These are phyloP conservation scores for Irpex sp. DNA, from an alignment of 1,284 basidiomycete species.

Conservation along the genomic window DNA sequence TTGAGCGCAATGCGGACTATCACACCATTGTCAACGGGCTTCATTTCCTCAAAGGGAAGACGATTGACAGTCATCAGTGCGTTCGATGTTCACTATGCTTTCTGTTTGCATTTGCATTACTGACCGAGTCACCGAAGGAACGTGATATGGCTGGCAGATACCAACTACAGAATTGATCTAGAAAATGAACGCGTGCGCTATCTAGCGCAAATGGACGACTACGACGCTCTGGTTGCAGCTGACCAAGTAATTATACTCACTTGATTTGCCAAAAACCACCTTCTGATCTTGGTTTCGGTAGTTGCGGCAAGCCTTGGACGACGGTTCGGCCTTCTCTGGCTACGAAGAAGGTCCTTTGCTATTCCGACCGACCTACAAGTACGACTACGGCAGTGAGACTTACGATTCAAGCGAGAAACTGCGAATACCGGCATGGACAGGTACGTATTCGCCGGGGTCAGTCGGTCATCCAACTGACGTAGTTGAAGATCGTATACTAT, in stretches of 20 bases:
- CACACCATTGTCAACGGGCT: constrained; percentile 81
- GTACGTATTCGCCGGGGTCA: constrained; percentile 36
- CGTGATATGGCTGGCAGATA: constrained; percentile 92
- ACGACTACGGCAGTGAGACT: constrained; percentile 77
- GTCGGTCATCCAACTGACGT: neutral
- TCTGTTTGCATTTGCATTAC: neutral
- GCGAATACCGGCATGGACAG: constrained; percentile 97
- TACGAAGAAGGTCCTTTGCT: constrained; percentile 87
- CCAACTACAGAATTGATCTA: constrained; percentile 91
- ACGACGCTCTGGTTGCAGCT: constrained; percentile 70
- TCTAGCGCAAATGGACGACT: constrained; percentile 59
- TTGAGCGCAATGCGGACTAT: constrained; percentile 93
- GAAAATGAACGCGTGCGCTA: constrained; percentile 78
- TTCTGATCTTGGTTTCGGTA: constrained; percentile 28
- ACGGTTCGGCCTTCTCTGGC: constrained; percentile 71
- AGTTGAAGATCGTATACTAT: constrained; percentile 82
- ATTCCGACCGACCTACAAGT: constrained; percentile 90
- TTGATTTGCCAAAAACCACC: neutral
- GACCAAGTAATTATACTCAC: constrained; percentile 67
- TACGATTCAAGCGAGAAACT: constrained; percentile 98
- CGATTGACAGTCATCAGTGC: constrained; percentile 87
- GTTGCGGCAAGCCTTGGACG: constrained; percentile 71
- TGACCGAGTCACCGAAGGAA: constrained; percentile 45
- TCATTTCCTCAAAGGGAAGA: constrained; percentile 87
- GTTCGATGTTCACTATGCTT: constrained; percentile 23